Conservation (phyloP, 2,329 filamentous ascomycete species). For the Triangularia setosa region DNA sequence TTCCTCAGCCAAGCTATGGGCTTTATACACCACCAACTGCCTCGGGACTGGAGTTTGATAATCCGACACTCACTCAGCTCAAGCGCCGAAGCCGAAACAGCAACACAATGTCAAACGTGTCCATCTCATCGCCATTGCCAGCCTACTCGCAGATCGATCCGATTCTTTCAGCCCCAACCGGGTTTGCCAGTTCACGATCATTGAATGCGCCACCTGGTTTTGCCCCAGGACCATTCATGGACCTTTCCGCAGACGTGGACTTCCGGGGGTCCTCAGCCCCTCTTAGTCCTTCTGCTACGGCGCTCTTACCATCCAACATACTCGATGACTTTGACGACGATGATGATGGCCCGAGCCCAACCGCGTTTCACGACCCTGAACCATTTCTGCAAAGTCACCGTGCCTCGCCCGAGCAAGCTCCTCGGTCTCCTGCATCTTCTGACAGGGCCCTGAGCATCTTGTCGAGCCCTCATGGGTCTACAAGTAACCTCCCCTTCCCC, state of each 20-base stretch:
- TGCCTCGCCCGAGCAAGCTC: constrained; percentile 40
- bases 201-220: constrained; percentile 46
- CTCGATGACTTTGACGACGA: constrained; percentile 64
- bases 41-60: constrained; percentile 47
- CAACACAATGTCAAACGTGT: constrained; percentile 43
- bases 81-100: constrained; percentile 48
- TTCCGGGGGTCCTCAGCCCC: constrained; percentile 59
- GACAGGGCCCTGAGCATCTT: constrained; percentile 53
- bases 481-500: constrained; percentile 54
- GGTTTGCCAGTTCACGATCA: constrained; percentile 43
- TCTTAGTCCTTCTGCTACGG: constrained; percentile 72
- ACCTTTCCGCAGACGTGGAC: constrained; percentile 39
- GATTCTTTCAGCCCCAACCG: constrained; percentile 36
- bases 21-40: constrained; percentile 45
- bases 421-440: constrained; percentile 60
- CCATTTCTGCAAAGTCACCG: constrained; percentile 34
- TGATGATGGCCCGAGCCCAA: constrained; percentile 47
- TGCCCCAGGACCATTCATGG: constrained; percentile 50
- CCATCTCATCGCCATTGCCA: constrained; percentile 36
- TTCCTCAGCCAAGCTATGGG: constrained; percentile 27
- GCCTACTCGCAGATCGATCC: constrained; percentile 39
- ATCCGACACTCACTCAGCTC: constrained; percentile 37
- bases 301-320: constrained; percentile 66
- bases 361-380: constrained; percentile 29
- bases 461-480: constrained; percentile 59